Evolutionary conservation across 306 rosid genomes (phyloP).

Genomic region (Cicer judaicum): DNA sequence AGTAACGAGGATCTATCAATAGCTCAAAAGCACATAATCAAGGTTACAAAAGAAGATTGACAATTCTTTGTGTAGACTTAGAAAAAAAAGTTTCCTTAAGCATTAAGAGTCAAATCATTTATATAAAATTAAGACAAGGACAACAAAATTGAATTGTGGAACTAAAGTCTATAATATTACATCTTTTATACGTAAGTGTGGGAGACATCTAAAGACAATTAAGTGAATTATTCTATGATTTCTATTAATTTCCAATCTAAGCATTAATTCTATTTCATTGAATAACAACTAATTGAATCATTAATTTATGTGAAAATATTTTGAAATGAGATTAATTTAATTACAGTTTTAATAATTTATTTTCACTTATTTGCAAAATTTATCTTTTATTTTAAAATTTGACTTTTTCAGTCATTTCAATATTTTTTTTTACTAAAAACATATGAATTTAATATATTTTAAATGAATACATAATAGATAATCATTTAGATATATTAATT

Average conservation of each 20-base stretch:
- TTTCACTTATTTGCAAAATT: too few relatives aligned
- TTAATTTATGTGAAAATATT: constrained; percentile 39
- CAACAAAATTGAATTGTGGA: constrained; percentile 26
- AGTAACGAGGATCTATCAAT: constrained; percentile 23
- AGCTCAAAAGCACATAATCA: constrained; percentile 27
- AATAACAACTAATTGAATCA: neutral
- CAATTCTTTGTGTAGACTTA: constrained; percentile 8
- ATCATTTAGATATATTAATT: too few relatives aligned
- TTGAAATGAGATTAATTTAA: neutral
- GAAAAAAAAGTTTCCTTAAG: constrained; percentile 46
- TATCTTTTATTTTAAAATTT: too few relatives aligned
- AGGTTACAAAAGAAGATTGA: constrained; percentile 8
- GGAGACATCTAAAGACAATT: constrained; percentile 11
- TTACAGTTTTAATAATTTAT: too few relatives aligned
- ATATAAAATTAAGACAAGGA: constrained; percentile 29
- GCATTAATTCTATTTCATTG: constrained; percentile 24
- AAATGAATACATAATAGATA: too few relatives aligned
- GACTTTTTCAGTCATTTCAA: too few relatives aligned
- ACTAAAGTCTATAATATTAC: constrained; percentile 5
- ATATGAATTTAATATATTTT: too few relatives aligned
- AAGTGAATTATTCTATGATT: constrained; percentile 16
- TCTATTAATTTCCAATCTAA: constrained; percentile 14
- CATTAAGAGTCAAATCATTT: constrained; percentile 55
- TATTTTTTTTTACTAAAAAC: too few relatives aligned
- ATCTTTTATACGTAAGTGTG: constrained; percentile 26